Percentiles rank a stretch among this genome's conserved stretches.
These are phyloP conservation scores for Blastobotrys muscicola DNA, from an alignment of 805 yeast genomes.

Conservation along the genomic window DNA sequence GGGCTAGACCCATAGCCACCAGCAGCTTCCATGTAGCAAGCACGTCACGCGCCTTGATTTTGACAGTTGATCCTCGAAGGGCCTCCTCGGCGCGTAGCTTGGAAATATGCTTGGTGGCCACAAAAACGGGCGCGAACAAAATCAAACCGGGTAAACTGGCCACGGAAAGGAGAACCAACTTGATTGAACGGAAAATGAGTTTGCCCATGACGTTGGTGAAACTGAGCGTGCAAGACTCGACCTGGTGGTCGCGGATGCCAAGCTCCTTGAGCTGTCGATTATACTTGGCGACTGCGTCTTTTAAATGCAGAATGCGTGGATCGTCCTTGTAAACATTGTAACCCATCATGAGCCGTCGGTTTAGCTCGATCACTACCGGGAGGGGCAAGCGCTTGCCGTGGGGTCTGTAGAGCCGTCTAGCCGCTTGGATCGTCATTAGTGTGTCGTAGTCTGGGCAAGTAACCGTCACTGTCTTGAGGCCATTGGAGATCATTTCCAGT, in stretches of 20 bases:
- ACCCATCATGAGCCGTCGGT: conserved; percentile 76
- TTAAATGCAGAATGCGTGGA: conserved; percentile 53
- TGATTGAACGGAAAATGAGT: conserved; percentile 42
- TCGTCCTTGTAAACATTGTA: conserved; percentile 65
- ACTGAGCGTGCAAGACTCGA: conserved; percentile 44
- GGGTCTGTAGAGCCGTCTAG: conserved; percentile 78
- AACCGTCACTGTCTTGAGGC: conserved; percentile 77
- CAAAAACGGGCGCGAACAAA: conserved; percentile 80
- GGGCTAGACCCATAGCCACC: conserved; percentile 82
- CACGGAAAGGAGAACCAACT: conserved; percentile 45
- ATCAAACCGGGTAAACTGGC: conserved; percentile 83
- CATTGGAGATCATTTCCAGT: conserved; percentile 59
- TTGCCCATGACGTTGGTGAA: conserved; percentile 41
- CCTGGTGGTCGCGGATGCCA: conserved; percentile 65
- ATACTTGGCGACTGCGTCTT: conserved; percentile 56
- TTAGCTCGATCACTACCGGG: conserved; percentile 81
- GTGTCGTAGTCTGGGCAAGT: conserved; percentile 86
- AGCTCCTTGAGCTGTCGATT: conserved; percentile 55
- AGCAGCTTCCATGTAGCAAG: conserved; percentile 96
- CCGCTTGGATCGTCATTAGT: conserved; percentile 81
- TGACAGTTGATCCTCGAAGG: conserved; percentile 77
- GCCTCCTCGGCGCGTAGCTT: conserved; percentile 67
- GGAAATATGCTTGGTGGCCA: conserved; percentile 67
- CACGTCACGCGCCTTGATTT: conserved; percentile 86
- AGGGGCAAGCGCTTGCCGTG: conserved; percentile 63